Conservation (phyloP, 176 grass and related monocot species). For the Aechmea fasciata region DNA sequence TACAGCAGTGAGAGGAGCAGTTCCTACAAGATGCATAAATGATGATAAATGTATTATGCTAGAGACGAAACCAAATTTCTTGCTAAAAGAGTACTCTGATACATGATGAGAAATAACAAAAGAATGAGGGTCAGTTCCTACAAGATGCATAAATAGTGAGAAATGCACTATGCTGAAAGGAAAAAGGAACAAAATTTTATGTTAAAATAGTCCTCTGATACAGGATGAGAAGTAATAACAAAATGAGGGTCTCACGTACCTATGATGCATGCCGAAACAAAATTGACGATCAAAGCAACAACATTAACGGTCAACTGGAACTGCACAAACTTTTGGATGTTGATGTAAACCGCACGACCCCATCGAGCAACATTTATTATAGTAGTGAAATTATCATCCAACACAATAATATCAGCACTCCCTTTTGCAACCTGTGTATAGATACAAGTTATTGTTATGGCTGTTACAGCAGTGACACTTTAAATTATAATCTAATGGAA, state of each 20-base stretch:
- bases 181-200: not conserved
- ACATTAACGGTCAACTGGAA: conserved; percentile 49
- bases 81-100: not conserved
- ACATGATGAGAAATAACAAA: conserved; percentile 23
- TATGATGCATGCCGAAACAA: conserved; percentile 40
- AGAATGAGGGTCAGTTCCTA: conserved; percentile 74
- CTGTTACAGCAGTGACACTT: not conserved
- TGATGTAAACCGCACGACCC: conserved; percentile 44
- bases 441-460: not conserved
- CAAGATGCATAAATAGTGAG: conserved; percentile 1
- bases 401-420: conserved; percentile 46
- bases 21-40: conserved; percentile 37
- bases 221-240: not conserved
- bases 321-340: conserved; percentile 51
- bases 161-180: not conserved
- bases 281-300: conserved; percentile 39
- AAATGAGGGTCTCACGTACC: conserved; percentile 12
- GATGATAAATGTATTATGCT: not conserved
- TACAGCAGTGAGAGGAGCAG: conserved; percentile 81
- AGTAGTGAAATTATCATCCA: conserved; percentile 44
- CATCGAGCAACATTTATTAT: conserved; percentile 44
- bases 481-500: not conserved
- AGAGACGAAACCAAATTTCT: not conserved
- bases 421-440: conserved; percentile 41
- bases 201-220: not conserved